Base-by-base conservation (phyloP, 2,329 filamentous ascomycete genomes). In the Alternaria solani region DNA sequence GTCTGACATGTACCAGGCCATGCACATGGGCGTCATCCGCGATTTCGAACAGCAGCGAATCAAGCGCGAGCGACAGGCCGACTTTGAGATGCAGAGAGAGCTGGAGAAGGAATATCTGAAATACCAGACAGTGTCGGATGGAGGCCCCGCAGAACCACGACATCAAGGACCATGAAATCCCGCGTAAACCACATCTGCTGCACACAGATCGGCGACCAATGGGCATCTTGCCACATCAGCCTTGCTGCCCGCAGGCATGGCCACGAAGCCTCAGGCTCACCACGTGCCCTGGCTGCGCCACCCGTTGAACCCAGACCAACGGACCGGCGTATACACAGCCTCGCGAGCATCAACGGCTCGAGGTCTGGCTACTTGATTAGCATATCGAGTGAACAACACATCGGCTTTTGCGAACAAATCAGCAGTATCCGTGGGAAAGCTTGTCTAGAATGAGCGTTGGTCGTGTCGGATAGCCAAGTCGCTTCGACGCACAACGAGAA, bases 11-110 rank as follows among this genome's bases (percentile, higher is more conserved):
- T 30, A 55, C 26, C 32, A 94, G 95, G 91, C 92, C 58, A 99
- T 99, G 95, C 95, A 99, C 75, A 88, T 91, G 68, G 95, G 95
- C 44, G 95, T 99, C 42, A 83, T 98, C 66, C 91, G 94, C 65
- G 95, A 99, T 75, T 91, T 97, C 85, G 94, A 98, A 75, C 93
- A 96, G 75, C 94, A 97, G 77, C 89, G 91, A 46, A 78, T 97
- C 67, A 97, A 97, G 81, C 87, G 88, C 67, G 95, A 99, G 79
- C 89, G 95, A 60, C 92, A 96, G 78, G 87, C 93, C 52, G 95
- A 99, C 76, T 99, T 99, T 74, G 94, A 98, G 66, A 88, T 96
- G 87, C 95, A 99, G 77, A 87, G 85, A 64, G 87, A 86, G 7
- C 83, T 99, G 48, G 94, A 98, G 81, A 87, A 90, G 72, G 92